These are phyloP conservation scores for Podaxis sp. DNA, from an alignment of 768 basidiomycete genomes.

Conservation along the genomic window DNA sequence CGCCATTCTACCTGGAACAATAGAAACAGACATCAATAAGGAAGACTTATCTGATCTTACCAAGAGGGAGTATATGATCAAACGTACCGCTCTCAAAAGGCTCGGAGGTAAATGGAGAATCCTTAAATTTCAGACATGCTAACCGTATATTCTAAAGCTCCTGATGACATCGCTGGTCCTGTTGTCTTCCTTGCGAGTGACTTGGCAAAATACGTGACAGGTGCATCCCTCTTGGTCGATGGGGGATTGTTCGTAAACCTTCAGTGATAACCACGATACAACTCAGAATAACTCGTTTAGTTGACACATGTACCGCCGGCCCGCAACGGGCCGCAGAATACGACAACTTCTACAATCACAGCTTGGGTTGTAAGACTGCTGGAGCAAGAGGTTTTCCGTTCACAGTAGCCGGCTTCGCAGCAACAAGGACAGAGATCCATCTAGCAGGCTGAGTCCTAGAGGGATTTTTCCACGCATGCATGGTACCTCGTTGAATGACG, in stretches of 20 bases:
- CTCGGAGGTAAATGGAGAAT: slow-evolving; percentile 47
- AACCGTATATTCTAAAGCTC: slow-evolving; percentile 28
- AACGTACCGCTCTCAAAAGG: slow-evolving; percentile 61
- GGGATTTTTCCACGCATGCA: slow-evolving; percentile 63
- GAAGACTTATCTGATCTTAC: slow-evolving; percentile 58
- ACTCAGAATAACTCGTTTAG: background rate
- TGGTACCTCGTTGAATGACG: slow-evolving; percentile 52
- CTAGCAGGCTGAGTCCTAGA: slow-evolving; percentile 40
- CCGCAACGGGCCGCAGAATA: background rate
- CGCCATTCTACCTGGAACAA: slow-evolving; percentile 70
- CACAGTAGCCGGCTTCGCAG: slow-evolving; percentile 49
- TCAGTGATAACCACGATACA: slow-evolving; percentile 34
- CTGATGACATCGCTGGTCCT: slow-evolving; percentile 71
- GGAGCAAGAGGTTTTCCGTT: slow-evolving; percentile 37
- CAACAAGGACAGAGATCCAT: slow-evolving; percentile 49
- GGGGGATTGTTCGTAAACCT: slow-evolving; percentile 75
- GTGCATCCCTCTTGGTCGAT: slow-evolving; percentile 61
- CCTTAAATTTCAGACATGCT: background rate
- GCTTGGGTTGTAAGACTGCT: slow-evolving; percentile 16
- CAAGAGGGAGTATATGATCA: slow-evolving; percentile 61
- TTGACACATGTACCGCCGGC: background rate
- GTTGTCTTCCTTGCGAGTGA: slow-evolving; percentile 72
- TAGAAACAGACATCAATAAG: slow-evolving; percentile 74
- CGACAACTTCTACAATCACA: background rate
- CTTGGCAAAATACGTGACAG: slow-evolving; percentile 66